Base-by-base conservation (phyloP, 2,329 filamentous ascomycete genomes). In the Trichophyton benhamiae region DNA sequence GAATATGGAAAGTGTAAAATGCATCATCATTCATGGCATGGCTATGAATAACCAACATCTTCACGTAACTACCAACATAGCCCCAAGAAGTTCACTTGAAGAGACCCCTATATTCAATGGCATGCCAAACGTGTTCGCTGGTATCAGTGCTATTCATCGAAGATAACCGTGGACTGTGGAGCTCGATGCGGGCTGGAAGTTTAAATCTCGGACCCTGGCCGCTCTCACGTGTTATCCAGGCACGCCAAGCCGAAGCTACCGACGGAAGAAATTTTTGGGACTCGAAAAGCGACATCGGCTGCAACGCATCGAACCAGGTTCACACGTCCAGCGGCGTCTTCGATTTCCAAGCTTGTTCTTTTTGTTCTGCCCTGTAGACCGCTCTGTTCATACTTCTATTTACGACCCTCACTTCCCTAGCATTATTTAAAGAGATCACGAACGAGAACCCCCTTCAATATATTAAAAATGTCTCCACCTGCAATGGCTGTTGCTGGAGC, bases 391-490 rank as follows among this genome's bases (percentile, higher is more conserved):
- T 38, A 13, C 33, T 30, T 25, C 22, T 20, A 5, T 52, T 52
- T 52, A 27, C 46, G 46, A 15, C 46, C 25, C 22, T 33, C 6
- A 15, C 33, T 36, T 17, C 7, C 5, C 3, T n/a, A 53, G 13
- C 4, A 27, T 53, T 55, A 2, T 13, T 9, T 17, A 36, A 36
- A 55, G 17, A 11, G 52, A 55, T 33, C 11, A 55, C 41, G 41
- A 55, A 33, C 13, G 17, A 25, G 3, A 36, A 15, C 6, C 27
- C 7, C 2, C 5, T 36, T 55, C 13, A 9, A 52, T 52, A 13
- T 15, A 57, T 11, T 36, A 38, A 36, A 44, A 42, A 58, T 58
- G 55, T 58, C 55, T 58, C 55, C 86, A 72, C 84, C 86, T 64
- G 69, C 71, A 65, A 62, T 73, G 60, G 69, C 62, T 64, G 65